phyloP scores from a whole-genome alignment of 2,329 filamentous ascomycete species.

The Penicillium crustosum region DNA sequence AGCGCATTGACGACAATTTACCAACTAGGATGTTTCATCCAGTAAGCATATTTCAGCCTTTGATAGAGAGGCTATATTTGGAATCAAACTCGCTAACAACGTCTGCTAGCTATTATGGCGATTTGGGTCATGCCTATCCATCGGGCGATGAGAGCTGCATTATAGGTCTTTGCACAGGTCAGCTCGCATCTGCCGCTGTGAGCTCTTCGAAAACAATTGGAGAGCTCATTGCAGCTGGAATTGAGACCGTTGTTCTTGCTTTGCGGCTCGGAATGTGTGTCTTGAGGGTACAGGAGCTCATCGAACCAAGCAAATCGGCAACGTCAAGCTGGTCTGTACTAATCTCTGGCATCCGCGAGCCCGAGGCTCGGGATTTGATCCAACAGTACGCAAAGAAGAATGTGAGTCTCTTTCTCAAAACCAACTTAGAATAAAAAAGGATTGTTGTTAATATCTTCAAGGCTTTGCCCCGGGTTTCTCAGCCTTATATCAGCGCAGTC shows the following conservation, averaged over 20 bases:
- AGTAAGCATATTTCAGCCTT: conserved; percentile 32
- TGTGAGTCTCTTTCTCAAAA: conserved; percentile 20
- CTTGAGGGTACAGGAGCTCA: conserved; percentile 37
- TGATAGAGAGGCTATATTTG: neutral
- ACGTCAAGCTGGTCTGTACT: conserved; percentile 44
- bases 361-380: conserved; percentile 30
- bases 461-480: conserved; percentile 51
- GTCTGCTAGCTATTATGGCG: conserved; percentile 41
- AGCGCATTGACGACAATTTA: conserved; percentile 47
- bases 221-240: conserved; percentile 43
- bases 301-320: conserved; percentile 32
- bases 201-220: conserved; percentile 42
- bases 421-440: neutral
- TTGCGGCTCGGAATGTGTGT: conserved; percentile 47
- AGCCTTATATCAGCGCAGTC: conserved; percentile 60
- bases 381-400: conserved; percentile 24
- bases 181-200: conserved; percentile 44
- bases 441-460: conserved; percentile 13
- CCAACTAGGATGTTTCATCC: conserved; percentile 46
- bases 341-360: conserved; percentile 40
- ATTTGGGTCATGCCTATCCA: conserved; percentile 44
- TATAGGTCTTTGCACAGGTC: conserved; percentile 46
- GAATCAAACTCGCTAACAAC: conserved; percentile 16
- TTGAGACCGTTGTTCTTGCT: conserved; percentile 46
- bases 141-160: conserved; percentile 37